A percentile compares a stretch with the other conserved stretches of the same genome.
These are phyloP conservation scores for Blastobotrys chiropterorum DNA, from an alignment of 805 yeast species.

Conservation along the genomic window DNA sequence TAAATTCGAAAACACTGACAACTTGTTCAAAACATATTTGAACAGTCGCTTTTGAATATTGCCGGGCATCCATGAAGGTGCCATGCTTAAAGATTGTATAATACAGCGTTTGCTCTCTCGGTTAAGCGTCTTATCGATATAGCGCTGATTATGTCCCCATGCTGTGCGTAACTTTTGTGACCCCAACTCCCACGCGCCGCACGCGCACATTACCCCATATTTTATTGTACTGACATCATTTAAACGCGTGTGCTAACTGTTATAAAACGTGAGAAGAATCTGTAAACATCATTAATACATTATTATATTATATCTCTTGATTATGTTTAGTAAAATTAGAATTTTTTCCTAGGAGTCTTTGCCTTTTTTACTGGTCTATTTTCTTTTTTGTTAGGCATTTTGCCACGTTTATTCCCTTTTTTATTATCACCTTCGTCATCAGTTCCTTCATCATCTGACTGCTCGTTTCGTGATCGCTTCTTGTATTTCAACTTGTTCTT, in stretches of 20 bases:
- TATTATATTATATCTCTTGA: not conserved
- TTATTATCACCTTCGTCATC: conserved; percentile 5
- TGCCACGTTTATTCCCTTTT: not conserved
- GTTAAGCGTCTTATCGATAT: not conserved
- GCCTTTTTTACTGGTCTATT: conserved; percentile 7
- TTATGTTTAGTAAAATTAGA: not conserved
- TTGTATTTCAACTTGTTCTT: conserved; percentile 84
- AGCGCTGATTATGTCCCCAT: not conserved
- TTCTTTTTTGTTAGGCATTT: not conserved
- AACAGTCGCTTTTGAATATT: conserved; percentile 77
- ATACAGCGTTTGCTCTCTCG: not conserved
- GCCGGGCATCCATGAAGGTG: conserved; percentile 64
- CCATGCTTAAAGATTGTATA: not conserved
- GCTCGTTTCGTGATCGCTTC: conserved; percentile 50
- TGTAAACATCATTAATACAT: not conserved
- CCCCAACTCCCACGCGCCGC: too few relatives aligned
- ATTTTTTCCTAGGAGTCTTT: conserved; percentile 2
- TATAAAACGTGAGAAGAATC: too few relatives aligned
- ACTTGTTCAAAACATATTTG: conserved; percentile 72
- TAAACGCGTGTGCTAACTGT: not conserved
- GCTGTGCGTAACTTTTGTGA: too few relatives aligned
- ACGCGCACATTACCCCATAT: not conserved
- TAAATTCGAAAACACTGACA: conserved; percentile 73
- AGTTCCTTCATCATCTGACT: conserved; percentile 47
- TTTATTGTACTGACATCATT: not conserved